A percentile compares a stretch with the other conserved stretches of the same genome.
Evolutionary conservation across 2,329 filamentous ascomycete species (phyloP).

Genomic region (Fusarium sp.): DNA sequence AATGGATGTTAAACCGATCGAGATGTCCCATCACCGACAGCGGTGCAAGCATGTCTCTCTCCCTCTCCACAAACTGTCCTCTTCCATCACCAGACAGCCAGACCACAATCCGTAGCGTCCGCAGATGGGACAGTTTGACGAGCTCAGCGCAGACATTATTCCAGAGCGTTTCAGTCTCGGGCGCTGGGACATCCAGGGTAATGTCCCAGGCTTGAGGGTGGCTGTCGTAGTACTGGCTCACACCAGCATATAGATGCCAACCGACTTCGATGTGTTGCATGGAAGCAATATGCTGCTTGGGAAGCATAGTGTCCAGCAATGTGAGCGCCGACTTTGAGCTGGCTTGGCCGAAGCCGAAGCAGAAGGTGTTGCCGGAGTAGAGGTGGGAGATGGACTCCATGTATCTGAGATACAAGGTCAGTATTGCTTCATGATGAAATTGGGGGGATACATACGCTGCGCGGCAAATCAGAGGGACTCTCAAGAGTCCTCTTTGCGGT

Average conservation of each 20-base stretch:
- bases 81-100: not conserved
- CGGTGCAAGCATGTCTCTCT: not conserved
- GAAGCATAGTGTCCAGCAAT: not conserved
- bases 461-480: not conserved
- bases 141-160: not conserved
- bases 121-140: not conserved
- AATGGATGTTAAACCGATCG: not conserved
- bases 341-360: not conserved
- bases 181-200: not conserved
- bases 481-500: not conserved
- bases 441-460: not conserved
- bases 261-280: not conserved
- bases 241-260: not conserved
- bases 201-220: not conserved
- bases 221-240: not conserved
- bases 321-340: not conserved
- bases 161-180: not conserved
- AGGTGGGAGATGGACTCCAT: not conserved
- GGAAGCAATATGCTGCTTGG: not conserved
- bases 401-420: not conserved
- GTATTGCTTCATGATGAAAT: too few relatives aligned
- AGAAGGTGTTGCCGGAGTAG: not conserved
- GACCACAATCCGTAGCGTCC: not conserved
- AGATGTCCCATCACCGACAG: not conserved
- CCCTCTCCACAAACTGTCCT: not conserved